Evolutionary conservation across 2,329 filamentous ascomycete genomes (phyloP).

Genomic region (Beauveria bassiana): DNA sequence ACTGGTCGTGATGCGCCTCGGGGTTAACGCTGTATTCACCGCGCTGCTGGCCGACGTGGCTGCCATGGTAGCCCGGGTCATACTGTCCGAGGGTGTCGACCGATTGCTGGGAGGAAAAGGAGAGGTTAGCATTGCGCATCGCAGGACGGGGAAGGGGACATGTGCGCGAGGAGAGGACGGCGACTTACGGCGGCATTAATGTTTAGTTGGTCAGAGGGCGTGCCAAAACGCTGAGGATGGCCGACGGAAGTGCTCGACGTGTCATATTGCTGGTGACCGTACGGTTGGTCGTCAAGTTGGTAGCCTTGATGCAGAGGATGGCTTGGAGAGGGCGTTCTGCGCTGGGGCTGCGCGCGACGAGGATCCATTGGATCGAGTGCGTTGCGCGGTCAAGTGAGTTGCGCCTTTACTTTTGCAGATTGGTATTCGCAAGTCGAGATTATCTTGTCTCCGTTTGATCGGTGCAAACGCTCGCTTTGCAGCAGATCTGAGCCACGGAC

Average conservation of each 20-base stretch:
- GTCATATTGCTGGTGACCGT: conserved; percentile 36
- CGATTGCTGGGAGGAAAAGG: conserved; percentile 35
- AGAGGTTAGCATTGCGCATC: not conserved
- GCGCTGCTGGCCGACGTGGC: conserved; percentile 21
- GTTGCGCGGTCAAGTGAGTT: not conserved
- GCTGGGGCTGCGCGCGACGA: conserved; percentile 30
- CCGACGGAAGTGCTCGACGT: conserved; percentile 16
- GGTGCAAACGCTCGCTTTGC: not conserved
- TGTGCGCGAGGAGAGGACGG: not conserved
- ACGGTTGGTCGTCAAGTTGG: conserved; percentile 73
- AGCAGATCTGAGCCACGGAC: not conserved
- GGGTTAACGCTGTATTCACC: conserved; percentile 38
- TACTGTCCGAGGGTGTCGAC: conserved; percentile 28
- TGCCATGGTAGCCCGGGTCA: not conserved
- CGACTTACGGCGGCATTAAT: conserved; percentile 74
- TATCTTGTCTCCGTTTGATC: too few relatives aligned
- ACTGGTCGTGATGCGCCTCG: conserved; percentile 58
- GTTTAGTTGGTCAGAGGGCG: conserved; percentile 67
- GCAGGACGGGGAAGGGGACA: not conserved
- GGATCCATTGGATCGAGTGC: conserved; percentile 5
- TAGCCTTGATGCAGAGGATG: conserved; percentile 68
- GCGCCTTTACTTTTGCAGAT: not conserved
- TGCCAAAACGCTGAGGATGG: conserved; percentile 34
- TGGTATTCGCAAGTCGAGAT: too few relatives aligned
- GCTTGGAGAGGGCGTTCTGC: conserved; percentile 67